Evolutionary conservation across 2,329 filamentous ascomycete species (phyloP), one percentile per base, ranked within the genome.

Genomic region (Pseudocercospora cruenta): DNA sequence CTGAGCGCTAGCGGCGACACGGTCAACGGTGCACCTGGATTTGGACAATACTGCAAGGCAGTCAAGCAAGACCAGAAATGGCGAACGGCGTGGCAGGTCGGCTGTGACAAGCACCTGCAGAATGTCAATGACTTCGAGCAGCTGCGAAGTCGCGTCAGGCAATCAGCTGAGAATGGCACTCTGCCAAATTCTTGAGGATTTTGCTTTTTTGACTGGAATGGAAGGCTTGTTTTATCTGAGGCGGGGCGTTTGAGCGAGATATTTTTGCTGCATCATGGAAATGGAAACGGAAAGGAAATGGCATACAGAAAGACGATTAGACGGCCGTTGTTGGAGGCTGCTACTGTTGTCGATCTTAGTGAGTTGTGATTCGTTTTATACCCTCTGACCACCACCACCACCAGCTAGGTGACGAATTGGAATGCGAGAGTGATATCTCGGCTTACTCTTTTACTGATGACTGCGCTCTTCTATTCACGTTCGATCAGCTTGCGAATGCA

Each of bases 51-150:
- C 74, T 76, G 87, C 65, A 80, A 79, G 43, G 87, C 86, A 75
- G 78, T 90, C 63, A 84, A 86, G 69, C 86, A 91, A 76, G 91
- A 93, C 73, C 84, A 87, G 69, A 80, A 82, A 57, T 86, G 91
- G 4, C 82, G 88, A 63, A 82, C 82, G 72, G 83, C 85, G 63
- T 92, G 90, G 89, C 79, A 79, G 31, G 76, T 83, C 8, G 86
- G 86, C 7, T 87, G 85, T 67, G 84, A 87, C 51, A 83, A 83
- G 66, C 90, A 93, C 73, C 83, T 86, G 64, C 77, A 82, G 64
- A 84, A 84, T 9, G 79, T 92, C 64, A 81, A 83, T 69, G 84
- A 87, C 69, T 91, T 88, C 73, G 80, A 85, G 77, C 82, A 77
- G 54, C 73, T 82, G 54, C 79, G 79, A 72, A 81, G 83, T 65